phyloP scores from a whole-genome alignment of 2,329 filamentous ascomycete genomes.

The Aspergillus sp. region DNA sequence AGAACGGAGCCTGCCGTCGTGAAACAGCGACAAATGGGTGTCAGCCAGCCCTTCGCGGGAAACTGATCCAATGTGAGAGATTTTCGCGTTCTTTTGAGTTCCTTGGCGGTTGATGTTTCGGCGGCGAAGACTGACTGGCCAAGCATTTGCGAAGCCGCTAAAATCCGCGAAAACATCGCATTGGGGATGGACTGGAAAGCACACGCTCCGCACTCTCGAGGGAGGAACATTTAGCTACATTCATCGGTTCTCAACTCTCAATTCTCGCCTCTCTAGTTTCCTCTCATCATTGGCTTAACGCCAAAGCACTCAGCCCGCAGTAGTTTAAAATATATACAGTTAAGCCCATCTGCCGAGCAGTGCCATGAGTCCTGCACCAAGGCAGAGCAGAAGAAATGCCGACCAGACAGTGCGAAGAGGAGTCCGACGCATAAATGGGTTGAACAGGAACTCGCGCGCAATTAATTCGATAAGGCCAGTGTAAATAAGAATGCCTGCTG shows the following conservation, averaged over 20 bases:
- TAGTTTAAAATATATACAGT: conserved; percentile 18
- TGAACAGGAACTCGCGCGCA: conserved; percentile 97
- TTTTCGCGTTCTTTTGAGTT: conserved; percentile 1
- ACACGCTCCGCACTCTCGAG: neutral
- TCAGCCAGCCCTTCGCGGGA: neutral
- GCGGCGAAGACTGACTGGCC: neutral
- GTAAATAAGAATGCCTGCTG: conserved; percentile 87
- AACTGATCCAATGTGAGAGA: neutral
- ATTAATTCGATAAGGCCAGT: conserved; percentile 90
- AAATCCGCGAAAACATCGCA: conserved; percentile 1
- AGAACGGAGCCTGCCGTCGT: neutral
- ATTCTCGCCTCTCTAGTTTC: neutral
- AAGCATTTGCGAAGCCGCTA: neutral
- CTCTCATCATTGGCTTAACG: neutral
- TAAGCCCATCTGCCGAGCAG: conserved; percentile 83
- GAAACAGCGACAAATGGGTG: neutral
- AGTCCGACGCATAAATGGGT: conserved; percentile 74
- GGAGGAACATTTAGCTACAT: neutral
- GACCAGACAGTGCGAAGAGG: conserved; percentile 57
- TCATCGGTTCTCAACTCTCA: neutral
- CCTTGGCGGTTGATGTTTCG: neutral
- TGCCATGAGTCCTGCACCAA: conserved; percentile 77
- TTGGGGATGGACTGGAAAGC: neutral
- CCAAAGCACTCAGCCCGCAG: neutral
- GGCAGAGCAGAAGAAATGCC: conserved; percentile 72